Base-by-base conservation (phyloP, 2,329 filamentous ascomycete species). In the Penicillium sp. region DNA sequence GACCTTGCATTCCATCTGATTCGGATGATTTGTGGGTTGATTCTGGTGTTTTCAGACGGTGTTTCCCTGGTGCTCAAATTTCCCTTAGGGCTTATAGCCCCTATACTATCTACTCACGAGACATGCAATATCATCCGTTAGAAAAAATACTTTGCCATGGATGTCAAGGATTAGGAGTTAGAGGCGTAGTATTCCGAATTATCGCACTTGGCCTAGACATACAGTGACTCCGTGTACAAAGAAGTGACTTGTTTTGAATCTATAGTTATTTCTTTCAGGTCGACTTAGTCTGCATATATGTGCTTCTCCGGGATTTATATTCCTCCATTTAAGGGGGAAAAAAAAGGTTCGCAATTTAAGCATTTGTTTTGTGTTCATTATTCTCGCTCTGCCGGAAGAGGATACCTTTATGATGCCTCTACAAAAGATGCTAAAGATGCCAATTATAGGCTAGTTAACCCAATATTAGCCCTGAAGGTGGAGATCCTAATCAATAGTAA, bases 101-200 rank as follows among this genome's bases (percentile, higher is more conserved):
- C 25, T 33, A 56, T 53, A 53, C 41, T 49, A 56, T 41, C 36
- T 25, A 46, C 21, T 47, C 29, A 47, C 13, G 48, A 53, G 43
- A 36, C 41, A 56, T 47, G 43, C 49, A 56, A 56, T 36, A 53
- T 29, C n/a, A 50, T 51, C 29, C 8, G 3, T 34, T 49, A 16
- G 15, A 47, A 36, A 34, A 7, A 5, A 5, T 4, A 41, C n/a
- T 1, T 21, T 13, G 25, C n/a, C 7, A 29, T 23, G 6, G 7
- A 29, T 23, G 16, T 16, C n/a, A 41, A 21, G 10, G 8, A 16
- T 29, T 16, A 48, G n/a, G 8, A 31, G 19, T 2, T 19, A 11
- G n/a, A 31, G 36, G 15, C 9, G 31, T 36, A 25, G 19, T 25
- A 33, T 25, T 25, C 10, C 6, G 27, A 21, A 31, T 9, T 21